phyloP scores from a whole-genome alignment of 23 red algal species.

The Gracilaria caudata region DNA sequence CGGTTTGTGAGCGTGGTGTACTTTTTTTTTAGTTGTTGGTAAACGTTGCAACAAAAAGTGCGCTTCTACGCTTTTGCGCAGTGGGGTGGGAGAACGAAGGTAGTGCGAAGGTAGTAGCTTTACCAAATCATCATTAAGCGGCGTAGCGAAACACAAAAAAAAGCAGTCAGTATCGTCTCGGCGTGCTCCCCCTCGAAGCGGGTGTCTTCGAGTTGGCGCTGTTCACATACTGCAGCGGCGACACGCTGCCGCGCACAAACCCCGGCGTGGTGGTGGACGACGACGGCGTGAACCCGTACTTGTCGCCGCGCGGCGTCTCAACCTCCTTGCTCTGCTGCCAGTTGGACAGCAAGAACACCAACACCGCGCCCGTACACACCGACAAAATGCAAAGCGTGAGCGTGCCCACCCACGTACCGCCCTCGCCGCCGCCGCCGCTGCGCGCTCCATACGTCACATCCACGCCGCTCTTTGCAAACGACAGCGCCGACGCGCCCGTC shows the following conservation, averaged over 20 bases:
- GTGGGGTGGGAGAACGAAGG: too few species aligned
- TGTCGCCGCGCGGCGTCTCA: conserved; percentile 9
- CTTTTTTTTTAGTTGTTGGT: neutral
- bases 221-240: conserved; percentile 49
- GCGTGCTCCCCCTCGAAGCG: conserved; percentile 47
- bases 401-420: conserved; percentile 22
- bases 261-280: conserved; percentile 53
- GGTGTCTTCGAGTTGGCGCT: conserved; percentile 58
- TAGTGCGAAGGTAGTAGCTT: neutral
- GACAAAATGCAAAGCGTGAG: conserved; percentile 58
- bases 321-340: conserved; percentile 15
- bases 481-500: neutral
- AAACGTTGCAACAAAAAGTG: too few species aligned
- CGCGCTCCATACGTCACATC: neutral
- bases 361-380: conserved; percentile 41
- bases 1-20: neutral
- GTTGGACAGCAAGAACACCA: conserved; percentile 43
- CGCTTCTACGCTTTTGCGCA: neutral
- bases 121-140: neutral
- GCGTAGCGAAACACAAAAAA: neutral
- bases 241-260: conserved; percentile 2
- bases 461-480: neutral
- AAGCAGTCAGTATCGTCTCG: conserved; percentile 41
- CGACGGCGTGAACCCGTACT: conserved; percentile 62
- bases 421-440: neutral